Evolutionary conservation across 179 eudicot genomes (phyloP).

Genomic region (Carnegiea gigantea): DNA sequence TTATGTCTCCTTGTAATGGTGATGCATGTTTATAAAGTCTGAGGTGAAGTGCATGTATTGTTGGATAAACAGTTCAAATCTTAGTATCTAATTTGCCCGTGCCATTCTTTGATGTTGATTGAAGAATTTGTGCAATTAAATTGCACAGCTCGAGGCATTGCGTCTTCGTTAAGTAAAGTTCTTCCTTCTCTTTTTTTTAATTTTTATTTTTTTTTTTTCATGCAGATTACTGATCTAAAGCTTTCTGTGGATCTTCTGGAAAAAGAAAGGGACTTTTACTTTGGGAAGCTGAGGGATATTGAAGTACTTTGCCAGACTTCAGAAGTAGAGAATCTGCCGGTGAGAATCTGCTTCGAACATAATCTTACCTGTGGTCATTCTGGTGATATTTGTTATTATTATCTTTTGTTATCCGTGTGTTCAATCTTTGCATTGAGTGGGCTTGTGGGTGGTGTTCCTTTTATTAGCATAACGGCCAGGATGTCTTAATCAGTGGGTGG

Average conservation of each 20-base stretch:
- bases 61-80: background rate
- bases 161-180: background rate
- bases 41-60: background rate
- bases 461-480: too few species aligned
- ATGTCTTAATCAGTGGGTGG: too few species aligned
- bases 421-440: background rate
- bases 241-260: slow-evolving; percentile 76
- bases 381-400: background rate
- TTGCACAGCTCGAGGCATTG: background rate
- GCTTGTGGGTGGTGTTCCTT: too few species aligned
- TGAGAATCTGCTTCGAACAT: slow-evolving; percentile 32
- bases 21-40: background rate
- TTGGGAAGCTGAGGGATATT: slow-evolving; percentile 74
- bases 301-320: slow-evolving; percentile 84
- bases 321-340: slow-evolving; percentile 59
- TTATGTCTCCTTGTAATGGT: background rate
- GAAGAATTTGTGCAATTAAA: background rate
- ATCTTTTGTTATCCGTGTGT: background rate
- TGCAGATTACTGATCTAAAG: slow-evolving; percentile 71
- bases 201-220: background rate
- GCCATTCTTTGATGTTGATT: background rate
- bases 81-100: background rate
- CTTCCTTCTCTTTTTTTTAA: background rate
- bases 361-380: background rate
- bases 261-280: slow-evolving; percentile 88